Base-by-base conservation (phyloP, 148 eudicot species). In the Camellia sinensis region DNA sequence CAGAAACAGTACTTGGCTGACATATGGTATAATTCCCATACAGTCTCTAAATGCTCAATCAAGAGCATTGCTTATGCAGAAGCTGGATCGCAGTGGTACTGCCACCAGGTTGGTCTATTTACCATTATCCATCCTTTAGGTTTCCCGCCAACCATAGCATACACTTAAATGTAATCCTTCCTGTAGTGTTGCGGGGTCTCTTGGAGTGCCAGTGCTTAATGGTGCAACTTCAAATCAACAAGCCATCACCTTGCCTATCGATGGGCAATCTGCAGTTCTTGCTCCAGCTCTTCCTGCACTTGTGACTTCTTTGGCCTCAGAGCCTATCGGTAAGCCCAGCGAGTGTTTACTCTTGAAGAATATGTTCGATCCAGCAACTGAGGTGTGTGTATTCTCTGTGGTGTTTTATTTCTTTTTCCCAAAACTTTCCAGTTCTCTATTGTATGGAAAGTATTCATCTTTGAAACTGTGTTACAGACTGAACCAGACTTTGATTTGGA, bases 401-500 rank as follows among this genome's bases (percentile, higher is more conserved):
- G 13, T 2, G 13, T 6, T 1, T 46, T 18, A 6, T 29, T 43
- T 59, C 15, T 19, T 12, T 29, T 21, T 50, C 21, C n/a, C 7
- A 7, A 4, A 4, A 7, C 61, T 57, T 57, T 57, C 12, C 61
- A 48, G 52, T 18, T 48, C 40, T 53, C 40, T 53, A 3, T 29
- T 64, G 66, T 57, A n/a, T 64, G 48, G 54, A 48, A 22, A n/a
- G 13, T 68, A 54, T 13, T 79, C 68, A 81, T 66, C 22, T 60
- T 71, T 6, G 79, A 14, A 56, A 65, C 37, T 73, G 18, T 77
- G 52, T 72, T 85, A 82, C 91, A 93, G 98, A 79, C 85, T 60
- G 98, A 94, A 15, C 98, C 98, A 72, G 96, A 92, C 70, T 94
- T 90, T 81, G 94, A 94, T 86, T 81, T 94, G 92, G 98, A 94